Evolutionary conservation across 176 grass and related monocot genomes (phyloP).

Genomic region (Thinopyrum elongatum): DNA sequence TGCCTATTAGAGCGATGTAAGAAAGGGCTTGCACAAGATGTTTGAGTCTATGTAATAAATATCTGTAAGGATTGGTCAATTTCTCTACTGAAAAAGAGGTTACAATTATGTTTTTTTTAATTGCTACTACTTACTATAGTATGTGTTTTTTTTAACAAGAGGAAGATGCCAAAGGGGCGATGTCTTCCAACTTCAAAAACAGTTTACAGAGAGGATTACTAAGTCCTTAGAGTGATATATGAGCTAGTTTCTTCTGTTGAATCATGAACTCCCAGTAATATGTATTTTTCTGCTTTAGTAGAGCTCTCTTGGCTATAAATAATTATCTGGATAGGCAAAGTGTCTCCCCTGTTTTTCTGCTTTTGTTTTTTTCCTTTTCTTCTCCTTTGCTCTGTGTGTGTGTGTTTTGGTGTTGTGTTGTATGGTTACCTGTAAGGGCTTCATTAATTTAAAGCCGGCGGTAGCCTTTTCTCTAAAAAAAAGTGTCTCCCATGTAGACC

Average conservation of each 20-base stretch:
- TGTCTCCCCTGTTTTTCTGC: not conserved
- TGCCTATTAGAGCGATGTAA: not conserved
- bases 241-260: not conserved
- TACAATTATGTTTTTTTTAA: not conserved
- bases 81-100: not conserved
- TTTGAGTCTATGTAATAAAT: not conserved
- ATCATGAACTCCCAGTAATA: not conserved
- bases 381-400: too few species aligned
- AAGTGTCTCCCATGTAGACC: not conserved
- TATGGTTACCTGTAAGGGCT: too few species aligned
- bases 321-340: not conserved
- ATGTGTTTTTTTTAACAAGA: too few species aligned
- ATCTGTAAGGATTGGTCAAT: not conserved
- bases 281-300: not conserved
- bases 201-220: too few species aligned
- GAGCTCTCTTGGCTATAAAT: not conserved
- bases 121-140: not conserved
- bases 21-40: not conserved
- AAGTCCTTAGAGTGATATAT: not conserved
- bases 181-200: too few species aligned
- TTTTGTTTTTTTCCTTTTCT: too few species aligned
- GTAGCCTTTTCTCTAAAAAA: too few species aligned
- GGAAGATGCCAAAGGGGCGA: too few species aligned
- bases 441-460: too few species aligned
- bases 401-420: too few species aligned